Conservation (phyloP, 106 monocot species). For the Dactylorhiza incarnata region DNA sequence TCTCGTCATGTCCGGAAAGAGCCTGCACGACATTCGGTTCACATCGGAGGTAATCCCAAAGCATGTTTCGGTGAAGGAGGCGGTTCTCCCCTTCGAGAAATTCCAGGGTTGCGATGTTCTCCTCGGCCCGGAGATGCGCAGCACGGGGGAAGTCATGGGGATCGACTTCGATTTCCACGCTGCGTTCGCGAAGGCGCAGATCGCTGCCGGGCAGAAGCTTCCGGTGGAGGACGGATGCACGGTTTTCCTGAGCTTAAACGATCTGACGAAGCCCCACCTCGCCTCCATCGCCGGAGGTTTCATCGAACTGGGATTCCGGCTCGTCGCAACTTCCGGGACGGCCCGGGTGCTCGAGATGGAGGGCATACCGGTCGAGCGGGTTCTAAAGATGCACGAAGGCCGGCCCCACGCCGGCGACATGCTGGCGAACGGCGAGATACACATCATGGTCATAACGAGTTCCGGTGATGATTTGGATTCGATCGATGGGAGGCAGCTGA, state of each 20-base stretch:
- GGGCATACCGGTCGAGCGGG: conserved; percentile 62
- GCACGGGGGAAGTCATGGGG: conserved; percentile 99
- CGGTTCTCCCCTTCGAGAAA: conserved; percentile 93
- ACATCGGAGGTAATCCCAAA: conserved; percentile 67
- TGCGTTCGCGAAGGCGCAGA: conserved; percentile 97
- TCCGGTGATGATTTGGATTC: conserved; percentile 86
- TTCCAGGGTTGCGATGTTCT: conserved; percentile 96
- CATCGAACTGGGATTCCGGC: conserved; percentile 56
- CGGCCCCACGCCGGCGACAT: conserved; percentile 92
- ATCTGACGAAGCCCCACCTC: conserved; percentile 86
- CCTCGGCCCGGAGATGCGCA: conserved; percentile 97
- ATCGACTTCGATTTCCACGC: conserved; percentile 75
- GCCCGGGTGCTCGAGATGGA: conserved; percentile 75
- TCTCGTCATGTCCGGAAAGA: conserved; percentile 89
- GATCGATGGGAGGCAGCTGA: conserved; percentile 63
- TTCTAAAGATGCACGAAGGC: conserved; percentile 96
- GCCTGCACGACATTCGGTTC: conserved; percentile 54
- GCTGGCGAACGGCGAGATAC: conserved; percentile 85
- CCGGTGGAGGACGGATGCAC: conserved; percentile 42
- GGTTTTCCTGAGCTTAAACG: conserved; percentile 86
- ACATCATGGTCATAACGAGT: conserved; percentile 95
- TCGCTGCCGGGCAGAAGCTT: conserved; percentile 92
- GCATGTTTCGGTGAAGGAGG: conserved; percentile 92
- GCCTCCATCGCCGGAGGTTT: conserved; percentile 61
- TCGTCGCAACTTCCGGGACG: conserved; percentile 89